Conservation (phyloP, 2,329 filamentous ascomycete genomes). For the Aspergillus vadensis region DNA sequence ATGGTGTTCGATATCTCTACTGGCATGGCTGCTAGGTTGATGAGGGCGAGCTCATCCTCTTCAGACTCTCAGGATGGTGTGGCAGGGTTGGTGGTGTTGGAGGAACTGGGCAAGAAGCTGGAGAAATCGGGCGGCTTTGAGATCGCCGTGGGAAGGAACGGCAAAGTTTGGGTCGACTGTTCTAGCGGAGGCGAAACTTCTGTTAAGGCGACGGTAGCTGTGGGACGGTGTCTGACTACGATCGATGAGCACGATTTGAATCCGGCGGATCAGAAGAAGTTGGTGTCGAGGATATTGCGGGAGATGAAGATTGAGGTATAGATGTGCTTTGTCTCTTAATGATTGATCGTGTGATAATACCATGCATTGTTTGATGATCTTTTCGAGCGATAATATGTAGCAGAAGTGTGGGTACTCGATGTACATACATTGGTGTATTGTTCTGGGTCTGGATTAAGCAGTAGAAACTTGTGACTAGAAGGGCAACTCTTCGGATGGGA, state of each 20-base stretch:
- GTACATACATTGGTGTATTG: too few relatives aligned
- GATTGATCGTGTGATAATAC: background rate
- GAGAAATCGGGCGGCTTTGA: slow-evolving; percentile 69
- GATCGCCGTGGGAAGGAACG: slow-evolving; percentile 90
- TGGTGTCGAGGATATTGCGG: slow-evolving; percentile 46
- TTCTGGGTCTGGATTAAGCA: too few relatives aligned
- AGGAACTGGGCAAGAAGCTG: slow-evolving; percentile 78
- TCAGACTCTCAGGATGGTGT: slow-evolving; percentile 47
- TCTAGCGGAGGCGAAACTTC: slow-evolving; percentile 55
- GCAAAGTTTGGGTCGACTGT: slow-evolving; percentile 87
- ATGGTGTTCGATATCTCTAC: slow-evolving; percentile 83
- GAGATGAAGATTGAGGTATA: slow-evolving; percentile 40
- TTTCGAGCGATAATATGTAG: background rate
- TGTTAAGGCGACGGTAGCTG: slow-evolving; percentile 70
- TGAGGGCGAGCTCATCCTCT: slow-evolving; percentile 46
- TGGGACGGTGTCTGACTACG: slow-evolving; percentile 75
- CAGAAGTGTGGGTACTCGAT: background rate
- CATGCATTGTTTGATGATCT: background rate
- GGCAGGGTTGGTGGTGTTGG: slow-evolving; percentile 71
- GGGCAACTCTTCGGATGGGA: too few relatives aligned
- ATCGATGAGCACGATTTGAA: slow-evolving; percentile 65
- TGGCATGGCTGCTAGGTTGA: slow-evolving; percentile 76
- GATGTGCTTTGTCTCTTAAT: background rate
- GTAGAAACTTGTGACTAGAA: too few relatives aligned
- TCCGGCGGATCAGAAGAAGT: slow-evolving; percentile 48